Base-by-base conservation (phyloP, 2,329 filamentous ascomycete genomes). In the Periconia macrospinosa region DNA sequence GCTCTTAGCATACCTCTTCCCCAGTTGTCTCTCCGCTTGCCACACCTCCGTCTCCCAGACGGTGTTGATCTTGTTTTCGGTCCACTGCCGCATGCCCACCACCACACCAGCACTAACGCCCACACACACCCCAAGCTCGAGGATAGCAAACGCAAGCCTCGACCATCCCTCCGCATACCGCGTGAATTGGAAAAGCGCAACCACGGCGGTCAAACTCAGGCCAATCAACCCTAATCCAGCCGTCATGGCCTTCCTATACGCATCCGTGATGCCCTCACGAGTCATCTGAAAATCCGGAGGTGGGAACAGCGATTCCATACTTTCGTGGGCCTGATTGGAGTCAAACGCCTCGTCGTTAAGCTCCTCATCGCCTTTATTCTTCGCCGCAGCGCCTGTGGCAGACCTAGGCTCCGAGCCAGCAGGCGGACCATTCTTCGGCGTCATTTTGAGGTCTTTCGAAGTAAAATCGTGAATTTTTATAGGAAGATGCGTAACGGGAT, bases 401-500 rank as follows among this genome's bases (percentile, higher is more conserved):
- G 77, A 77, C 37, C 71, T 67, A 1, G 63, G 61, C 15, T 75
- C 70, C 15, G 70, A 66, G 10, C 78, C 79, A 37, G 71, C 65
- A 0, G 76, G 69, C 3, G 75, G 70, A 5, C 75, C 69, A 56
- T 82, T 82, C 65, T 81, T 74, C 33, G 75, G 68, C 20, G 76
- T 72, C 48, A 71, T 69, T 55, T 81, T 75, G 30, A 90, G 75
- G 49, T 88, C 85, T 40, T 84, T 81, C 27, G 81, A 78, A 0
- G 87, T 89, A 62, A 86, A 86, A 65, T 90, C 88, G 65, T 88
- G 85, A 35, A 90, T 87, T 35, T 75, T 77, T 45, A 90, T 80
- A 1, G 87, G 86, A 2, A 90, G 77, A 71, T 90, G 88, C 1
- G 88, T 91, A 40, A 90, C 81, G 0, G 87, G 87, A 63, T 91